Percentiles rank a stretch among this genome's conserved stretches.
Evolutionary conservation across 345 rosid genomes (phyloP).

Genomic region (Ceriops zippeliana): DNA sequence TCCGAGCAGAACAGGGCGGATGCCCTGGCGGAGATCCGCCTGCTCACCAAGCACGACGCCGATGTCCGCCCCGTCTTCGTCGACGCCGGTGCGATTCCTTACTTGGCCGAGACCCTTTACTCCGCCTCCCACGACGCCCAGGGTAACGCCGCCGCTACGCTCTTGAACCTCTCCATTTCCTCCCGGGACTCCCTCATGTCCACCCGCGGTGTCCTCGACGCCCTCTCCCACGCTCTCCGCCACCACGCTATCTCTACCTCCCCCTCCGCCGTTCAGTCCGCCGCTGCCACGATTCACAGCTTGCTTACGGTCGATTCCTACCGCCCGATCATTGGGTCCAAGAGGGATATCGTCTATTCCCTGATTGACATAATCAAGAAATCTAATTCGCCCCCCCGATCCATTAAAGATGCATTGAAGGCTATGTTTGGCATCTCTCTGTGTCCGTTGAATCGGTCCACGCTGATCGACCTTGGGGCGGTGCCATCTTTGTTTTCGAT

Average conservation of each 20-base stretch:
- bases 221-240: conserved; percentile 73
- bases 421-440: conserved; percentile 78
- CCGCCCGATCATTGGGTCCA: conserved; percentile 80
- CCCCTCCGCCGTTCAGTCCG: conserved; percentile 64
- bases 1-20: conserved; percentile 68
- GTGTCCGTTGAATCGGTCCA: conserved; percentile 57
- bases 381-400: conserved; percentile 58
- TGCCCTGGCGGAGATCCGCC: conserved; percentile 71
- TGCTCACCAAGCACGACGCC: conserved; percentile 69
- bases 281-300: conserved; percentile 82
- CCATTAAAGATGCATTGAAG: conserved; percentile 77
- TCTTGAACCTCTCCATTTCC: conserved; percentile 73
- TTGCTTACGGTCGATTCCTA: conserved; percentile 66
- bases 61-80: conserved; percentile 61
- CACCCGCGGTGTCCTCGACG: conserved; percentile 81
- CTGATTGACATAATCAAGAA: conserved; percentile 50
- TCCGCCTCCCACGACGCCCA: conserved; percentile 55
- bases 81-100: conserved; percentile 82
- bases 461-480: conserved; percentile 64
- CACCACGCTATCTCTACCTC: conserved; percentile 56
- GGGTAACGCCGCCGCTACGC: conserved; percentile 87
- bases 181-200: conserved; percentile 69
- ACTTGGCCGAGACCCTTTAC: conserved; percentile 74
- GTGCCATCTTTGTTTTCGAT: conserved; percentile 56
- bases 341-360: conserved; percentile 79